phyloP scores from a whole-genome alignment of 1,284 basidiomycete genomes.

The Rhodotorula sp. region DNA sequence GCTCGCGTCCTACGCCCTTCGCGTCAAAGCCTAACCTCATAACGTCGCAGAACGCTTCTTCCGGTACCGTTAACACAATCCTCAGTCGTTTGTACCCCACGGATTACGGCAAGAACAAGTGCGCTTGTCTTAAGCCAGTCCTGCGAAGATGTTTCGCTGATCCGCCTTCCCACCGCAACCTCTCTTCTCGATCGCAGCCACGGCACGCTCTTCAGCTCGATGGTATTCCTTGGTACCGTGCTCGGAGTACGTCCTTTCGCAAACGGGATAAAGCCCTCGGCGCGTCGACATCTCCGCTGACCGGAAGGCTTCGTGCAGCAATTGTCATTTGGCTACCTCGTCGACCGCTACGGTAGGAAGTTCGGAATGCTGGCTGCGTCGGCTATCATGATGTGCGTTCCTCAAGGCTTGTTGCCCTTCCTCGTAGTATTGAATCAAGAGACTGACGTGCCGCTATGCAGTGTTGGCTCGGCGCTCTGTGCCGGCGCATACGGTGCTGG shows the following conservation, averaged over 20 bases:
- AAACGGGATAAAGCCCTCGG: too few relatives aligned
- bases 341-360: constrained; percentile 56
- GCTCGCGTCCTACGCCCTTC: background rate
- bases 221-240: too few relatives aligned
- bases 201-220: too few relatives aligned
- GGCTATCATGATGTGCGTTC: constrained; percentile 43
- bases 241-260: too few relatives aligned
- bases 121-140: background rate
- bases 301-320: too few relatives aligned
- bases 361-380: constrained; percentile 69
- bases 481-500: constrained; percentile 79
- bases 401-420: background rate
- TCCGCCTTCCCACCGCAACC: constrained; percentile 1
- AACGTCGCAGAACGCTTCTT: constrained; percentile 1
- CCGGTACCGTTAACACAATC: constrained; percentile 31
- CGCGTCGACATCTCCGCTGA: background rate
- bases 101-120: constrained; percentile 17
- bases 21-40: background rate
- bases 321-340: background rate
- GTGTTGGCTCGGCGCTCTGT: constrained; percentile 73
- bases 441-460: constrained; percentile 46
- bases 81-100: constrained; percentile 19
- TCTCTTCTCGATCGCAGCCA: background rate
- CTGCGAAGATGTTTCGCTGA: background rate
- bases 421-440: background rate